phyloP scores from a whole-genome alignment of 2,329 filamentous ascomycete species.

The Clarireedia paspali region DNA sequence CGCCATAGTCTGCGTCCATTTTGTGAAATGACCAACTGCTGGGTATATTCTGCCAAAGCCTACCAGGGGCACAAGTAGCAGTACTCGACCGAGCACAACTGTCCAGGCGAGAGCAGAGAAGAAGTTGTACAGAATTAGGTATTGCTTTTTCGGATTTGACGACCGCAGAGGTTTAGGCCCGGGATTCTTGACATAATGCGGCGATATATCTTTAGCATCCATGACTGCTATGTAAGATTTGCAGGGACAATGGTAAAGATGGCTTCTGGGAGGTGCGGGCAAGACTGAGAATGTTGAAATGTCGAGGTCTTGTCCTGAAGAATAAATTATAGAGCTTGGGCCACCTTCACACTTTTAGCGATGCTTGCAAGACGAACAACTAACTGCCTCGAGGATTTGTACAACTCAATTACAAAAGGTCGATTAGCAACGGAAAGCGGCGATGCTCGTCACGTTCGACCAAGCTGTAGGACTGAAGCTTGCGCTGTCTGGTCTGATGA shows the following conservation, averaged over 20 bases:
- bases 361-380: too few species aligned
- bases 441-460: too few species aligned
- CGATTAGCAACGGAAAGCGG: too few species aligned
- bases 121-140: conserved; percentile 82
- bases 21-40: conserved; percentile 58
- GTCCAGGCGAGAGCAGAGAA: conserved; percentile 71
- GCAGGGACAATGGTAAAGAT: too few species aligned
- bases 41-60: conserved; percentile 53
- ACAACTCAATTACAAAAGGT: too few species aligned
- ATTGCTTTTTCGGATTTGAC: conserved; percentile 49
- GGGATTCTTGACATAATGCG: conserved; percentile 11
- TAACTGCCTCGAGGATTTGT: too few species aligned
- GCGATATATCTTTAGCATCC: conserved; percentile 12
- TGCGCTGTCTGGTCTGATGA: too few species aligned
- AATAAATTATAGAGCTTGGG: conserved; percentile 6
- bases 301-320: not conserved
- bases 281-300: not conserved
- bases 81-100: conserved; percentile 63
- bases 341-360: not conserved
- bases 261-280: not conserved
- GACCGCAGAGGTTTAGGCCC: conserved; percentile 25
- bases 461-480: too few species aligned
- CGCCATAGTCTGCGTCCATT: conserved; percentile 78
- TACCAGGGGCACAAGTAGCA: conserved; percentile 44
- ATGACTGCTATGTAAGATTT: conserved; percentile 4